phyloP scores from a whole-genome alignment of 148 eudicot genomes.

The Diospyros kaki region DNA sequence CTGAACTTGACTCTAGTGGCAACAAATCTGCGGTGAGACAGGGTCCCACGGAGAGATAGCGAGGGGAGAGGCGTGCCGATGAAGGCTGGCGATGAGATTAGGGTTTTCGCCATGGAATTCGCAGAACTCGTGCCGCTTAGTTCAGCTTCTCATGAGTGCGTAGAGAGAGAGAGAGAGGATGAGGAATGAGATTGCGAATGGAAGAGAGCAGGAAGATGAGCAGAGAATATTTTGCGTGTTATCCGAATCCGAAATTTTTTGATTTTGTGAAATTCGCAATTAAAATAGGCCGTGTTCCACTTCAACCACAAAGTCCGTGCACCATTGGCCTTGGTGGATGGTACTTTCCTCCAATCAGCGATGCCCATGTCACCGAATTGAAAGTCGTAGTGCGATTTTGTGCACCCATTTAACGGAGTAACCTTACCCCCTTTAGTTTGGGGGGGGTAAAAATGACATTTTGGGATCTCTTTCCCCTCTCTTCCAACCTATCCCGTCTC shows the following conservation, averaged over 20 bases:
- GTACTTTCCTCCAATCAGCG: background rate
- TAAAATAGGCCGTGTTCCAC: background rate
- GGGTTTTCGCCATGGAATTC: constrained; percentile 79
- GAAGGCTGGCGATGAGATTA: constrained; percentile 76
- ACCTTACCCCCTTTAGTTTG: no score
- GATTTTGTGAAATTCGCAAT: background rate
- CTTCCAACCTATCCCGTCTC: no score
- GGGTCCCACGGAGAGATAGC: constrained; percentile 27
- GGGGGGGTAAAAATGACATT: no score
- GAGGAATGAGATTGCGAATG: constrained; percentile 6
- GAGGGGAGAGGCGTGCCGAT: constrained; percentile 51
- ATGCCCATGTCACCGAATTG: background rate
- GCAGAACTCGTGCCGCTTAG: background rate
- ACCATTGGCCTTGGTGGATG: background rate
- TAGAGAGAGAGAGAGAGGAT: constrained; percentile 5
- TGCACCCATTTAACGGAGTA: no score
- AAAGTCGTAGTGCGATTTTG: no score
- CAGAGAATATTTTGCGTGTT: constrained; percentile 5
- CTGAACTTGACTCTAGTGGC: constrained; percentile 59
- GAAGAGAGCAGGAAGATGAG: background rate
- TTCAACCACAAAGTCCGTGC: background rate
- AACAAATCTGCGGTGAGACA: constrained; percentile 33
- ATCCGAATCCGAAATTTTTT: constrained; percentile 4
- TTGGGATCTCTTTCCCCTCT: no score
- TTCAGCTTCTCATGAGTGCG: constrained; percentile 22